Evolutionary conservation across 2,329 filamentous ascomycete species (phyloP).

Genomic region (Ascocoryne sarcoides): DNA sequence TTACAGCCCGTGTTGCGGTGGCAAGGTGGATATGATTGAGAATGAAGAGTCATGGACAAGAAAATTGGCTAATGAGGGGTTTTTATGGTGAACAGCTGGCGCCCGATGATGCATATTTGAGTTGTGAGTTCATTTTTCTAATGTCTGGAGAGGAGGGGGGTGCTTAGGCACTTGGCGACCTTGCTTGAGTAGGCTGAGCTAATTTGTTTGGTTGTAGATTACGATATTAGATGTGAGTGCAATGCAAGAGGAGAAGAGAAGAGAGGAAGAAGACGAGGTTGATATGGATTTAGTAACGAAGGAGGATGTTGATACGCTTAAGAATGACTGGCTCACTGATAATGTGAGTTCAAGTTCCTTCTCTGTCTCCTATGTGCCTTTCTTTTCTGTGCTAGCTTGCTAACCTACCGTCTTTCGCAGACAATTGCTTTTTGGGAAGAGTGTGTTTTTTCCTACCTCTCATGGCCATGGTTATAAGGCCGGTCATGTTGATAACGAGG

Average conservation of each 20-base stretch:
- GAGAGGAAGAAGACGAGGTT: slow-evolving; percentile 9
- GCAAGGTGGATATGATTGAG: no score
- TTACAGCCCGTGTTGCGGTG: no score
- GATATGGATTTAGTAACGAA: slow-evolving; percentile 56
- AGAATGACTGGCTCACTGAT: slow-evolving; percentile 92
- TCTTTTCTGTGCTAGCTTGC: slow-evolving; percentile 1
- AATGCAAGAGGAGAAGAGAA: background rate
- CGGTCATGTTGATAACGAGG: background rate
- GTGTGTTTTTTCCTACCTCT: slow-evolving; percentile 40
- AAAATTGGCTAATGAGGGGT: background rate
- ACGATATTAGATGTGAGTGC: slow-evolving; percentile 52
- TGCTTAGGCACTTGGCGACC: no score
- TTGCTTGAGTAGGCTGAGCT: slow-evolving; percentile 1
- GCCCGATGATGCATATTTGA: slow-evolving; percentile 61
- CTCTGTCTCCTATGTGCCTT: background rate
- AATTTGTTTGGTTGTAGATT: slow-evolving; percentile 37
- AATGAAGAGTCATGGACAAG: background rate
- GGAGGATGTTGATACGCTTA: slow-evolving; percentile 81
- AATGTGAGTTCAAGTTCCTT: slow-evolving; percentile 68
- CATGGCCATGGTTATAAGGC: no score
- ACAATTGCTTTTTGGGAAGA: slow-evolving; percentile 98
- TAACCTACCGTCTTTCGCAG: slow-evolving; percentile 34
- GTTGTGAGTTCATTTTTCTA: slow-evolving; percentile 43
- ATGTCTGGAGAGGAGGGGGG: background rate
- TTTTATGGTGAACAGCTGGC: slow-evolving; percentile 34